Base-by-base conservation (phyloP, 1,139 yeast species). In the Suhomyces coccinellae region DNA sequence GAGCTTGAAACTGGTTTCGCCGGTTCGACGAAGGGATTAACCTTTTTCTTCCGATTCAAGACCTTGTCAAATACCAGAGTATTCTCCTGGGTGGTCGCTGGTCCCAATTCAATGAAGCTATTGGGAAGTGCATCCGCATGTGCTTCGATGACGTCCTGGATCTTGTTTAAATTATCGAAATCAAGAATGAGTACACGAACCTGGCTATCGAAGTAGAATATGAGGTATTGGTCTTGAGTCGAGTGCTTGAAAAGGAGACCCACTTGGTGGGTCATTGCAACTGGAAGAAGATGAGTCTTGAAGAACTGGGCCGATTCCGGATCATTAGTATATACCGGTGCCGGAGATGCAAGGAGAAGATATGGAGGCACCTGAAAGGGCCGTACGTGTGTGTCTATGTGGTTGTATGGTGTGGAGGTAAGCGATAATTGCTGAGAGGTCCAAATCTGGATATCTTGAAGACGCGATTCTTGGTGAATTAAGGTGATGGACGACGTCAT, bases 1-100 rank as follows among this genome's bases (percentile, higher is more conserved):
- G 46, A 33, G 13, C 39, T 52, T 38, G 36, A 40, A 33, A 13
- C 15, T 7, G 54, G 52, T 26, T 50, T 48, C 15, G 40, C 13
- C 16, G 44, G 29, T 37, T 44, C 47, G 11, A 44, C 34, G 27
- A 45, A 55, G 51, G 33, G 58, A 62, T 45, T 59, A 45, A 46
- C 6, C 22, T 45, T 36, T 30, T 63, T 61, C 51, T 68, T 68
- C 39, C 57, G 57, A 33, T 63, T 60, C 27, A 72, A 55, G 0
- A 71, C 74, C 43, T 66, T 66, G 49, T 73, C 78, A 39, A 73
- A 70, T 3, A 67, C 60, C 10, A 57, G 51, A 4, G 62, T 49
- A 30, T 51, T 48, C 41, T 41, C 44, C 5, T 28, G 41, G 10
- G 41, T 16, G 28, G 43, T 29, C 8, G 32, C 26, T 26, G 41